phyloP scores from a whole-genome alignment of 1,284 basidiomycete species.

The Phlebopus sp. region DNA sequence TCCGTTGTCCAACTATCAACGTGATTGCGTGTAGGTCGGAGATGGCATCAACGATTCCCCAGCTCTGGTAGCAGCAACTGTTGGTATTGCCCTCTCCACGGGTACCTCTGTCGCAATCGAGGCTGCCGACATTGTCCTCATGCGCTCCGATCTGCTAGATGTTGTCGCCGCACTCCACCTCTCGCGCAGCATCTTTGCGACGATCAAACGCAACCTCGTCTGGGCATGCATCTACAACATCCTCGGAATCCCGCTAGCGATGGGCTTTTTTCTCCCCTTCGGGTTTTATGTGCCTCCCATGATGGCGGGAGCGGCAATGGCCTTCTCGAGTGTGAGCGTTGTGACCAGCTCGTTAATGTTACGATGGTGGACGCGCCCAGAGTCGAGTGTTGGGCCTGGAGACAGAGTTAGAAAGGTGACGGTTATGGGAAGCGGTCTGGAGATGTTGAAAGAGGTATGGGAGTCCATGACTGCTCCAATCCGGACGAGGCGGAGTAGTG shows the following conservation, averaged over 20 bases:
- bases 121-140: constrained; percentile 96
- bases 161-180: constrained; percentile 95
- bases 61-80: constrained; percentile 90
- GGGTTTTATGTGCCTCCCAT: constrained; percentile 95
- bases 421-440: constrained; percentile 46
- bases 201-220: constrained; percentile 86
- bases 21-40: constrained; percentile 65
- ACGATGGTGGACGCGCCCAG: constrained; percentile 81
- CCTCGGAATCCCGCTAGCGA: constrained; percentile 95
- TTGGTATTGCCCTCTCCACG: constrained; percentile 94
- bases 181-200: constrained; percentile 84
- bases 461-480: constrained; percentile 43
- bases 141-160: constrained; percentile 94
- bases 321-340: constrained; percentile 94
- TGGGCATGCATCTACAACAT: constrained; percentile 96
- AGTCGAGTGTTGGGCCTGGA: constrained; percentile 64
- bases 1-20: constrained; percentile 1
- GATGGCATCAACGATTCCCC: constrained; percentile 99
- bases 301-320: constrained; percentile 98
- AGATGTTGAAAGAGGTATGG: constrained; percentile 39
- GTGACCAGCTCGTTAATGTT: constrained; percentile 88
- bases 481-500: constrained; percentile 38
- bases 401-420: constrained; percentile 41
- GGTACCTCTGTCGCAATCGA: constrained; percentile 97
- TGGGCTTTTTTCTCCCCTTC: constrained; percentile 94